These are phyloP conservation scores for Russula ochroleuca DNA, from an alignment of 768 basidiomycete species.

Conservation along the genomic window DNA sequence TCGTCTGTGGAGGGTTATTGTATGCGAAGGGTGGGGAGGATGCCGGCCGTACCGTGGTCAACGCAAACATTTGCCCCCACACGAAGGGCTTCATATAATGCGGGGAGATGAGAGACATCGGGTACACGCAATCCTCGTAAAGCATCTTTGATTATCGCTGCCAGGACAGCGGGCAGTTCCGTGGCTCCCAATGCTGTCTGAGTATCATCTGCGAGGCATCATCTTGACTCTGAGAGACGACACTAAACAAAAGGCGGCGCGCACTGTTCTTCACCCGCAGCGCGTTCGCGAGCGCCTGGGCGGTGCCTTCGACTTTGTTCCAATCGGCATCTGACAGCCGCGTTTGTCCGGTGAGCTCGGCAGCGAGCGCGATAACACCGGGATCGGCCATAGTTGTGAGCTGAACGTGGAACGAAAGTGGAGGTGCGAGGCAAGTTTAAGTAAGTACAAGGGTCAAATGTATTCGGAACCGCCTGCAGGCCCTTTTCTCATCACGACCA, in stretches of 20 bases:
- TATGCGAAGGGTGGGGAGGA: slow-evolving; percentile 2
- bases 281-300: slow-evolving; percentile 23
- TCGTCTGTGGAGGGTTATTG: slow-evolving; percentile 47
- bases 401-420: not conserved
- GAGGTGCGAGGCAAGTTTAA: not conserved
- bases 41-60: slow-evolving; percentile 59
- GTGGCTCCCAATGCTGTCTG: slow-evolving; percentile 66
- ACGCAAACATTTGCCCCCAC: slow-evolving; percentile 81
- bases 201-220: slow-evolving; percentile 50
- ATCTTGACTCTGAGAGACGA: not conserved
- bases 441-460: not conserved
- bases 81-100: slow-evolving; percentile 65
- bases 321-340: slow-evolving; percentile 23
- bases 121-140: slow-evolving; percentile 48
- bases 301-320: slow-evolving; percentile 20
- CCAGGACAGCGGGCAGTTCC: slow-evolving; percentile 59
- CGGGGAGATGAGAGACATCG: slow-evolving; percentile 43
- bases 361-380: slow-evolving; percentile 16
- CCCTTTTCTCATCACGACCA: not conserved
- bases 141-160: slow-evolving; percentile 54
- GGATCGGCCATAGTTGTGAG: slow-evolving; percentile 21
- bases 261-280: slow-evolving; percentile 22
- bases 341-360: slow-evolving; percentile 19
- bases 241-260: not conserved
- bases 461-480: not conserved